Evolutionary conservation across 805 yeast species (phyloP), one percentile per base, ranked within the genome.

Genomic region (Debaryomyces tyrocola): DNA sequence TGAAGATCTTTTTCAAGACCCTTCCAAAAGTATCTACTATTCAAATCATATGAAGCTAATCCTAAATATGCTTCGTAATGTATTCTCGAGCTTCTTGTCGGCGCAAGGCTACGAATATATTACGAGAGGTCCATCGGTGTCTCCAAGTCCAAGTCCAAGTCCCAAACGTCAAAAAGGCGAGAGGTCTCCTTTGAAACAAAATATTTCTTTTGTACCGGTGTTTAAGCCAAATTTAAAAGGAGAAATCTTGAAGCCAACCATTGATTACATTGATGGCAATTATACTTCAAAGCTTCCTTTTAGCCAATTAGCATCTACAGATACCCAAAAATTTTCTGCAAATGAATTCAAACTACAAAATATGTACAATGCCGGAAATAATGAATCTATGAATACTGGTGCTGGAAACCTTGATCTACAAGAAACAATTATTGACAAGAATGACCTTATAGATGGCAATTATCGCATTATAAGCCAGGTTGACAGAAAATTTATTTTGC

Each of bases 401-500:
- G 7, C 14, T 14, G 24, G 14, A 17, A 4, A 17, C 6, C 5
- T 12, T 17, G 17, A 17, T 17, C 18, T 17, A 35, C 17, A 20
- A 21, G 27, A 20, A 37, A n/a, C 12, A 37, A 20, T 9, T 20
- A 17, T 37, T 37, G 15, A 37, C 29, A 20, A 18, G 15, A 12
- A 20, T 10, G 28, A 20, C 9, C 14, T 39, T 39, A 14, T 15
- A 7, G 20, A 27, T 5, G 21, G 21, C 1, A 27, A 49, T 1
- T 55, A 40, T 37, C 42, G 52, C 6, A 72, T 82, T 0, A 67
- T 85, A 5, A 70, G 76, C 4, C 96, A 88, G 58, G 64, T 87
- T 2, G 88, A 82, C 39, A 56, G 63, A 3, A 86, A 84, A 57
- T 87, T 87, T 56, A 80, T 90, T 7, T 64, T 89, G 4, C 60